Evolutionary conservation across 805 yeast genomes (phyloP), one percentile per base, ranked within the genome.

Genomic region (Nakazawaea ishiwadae): DNA sequence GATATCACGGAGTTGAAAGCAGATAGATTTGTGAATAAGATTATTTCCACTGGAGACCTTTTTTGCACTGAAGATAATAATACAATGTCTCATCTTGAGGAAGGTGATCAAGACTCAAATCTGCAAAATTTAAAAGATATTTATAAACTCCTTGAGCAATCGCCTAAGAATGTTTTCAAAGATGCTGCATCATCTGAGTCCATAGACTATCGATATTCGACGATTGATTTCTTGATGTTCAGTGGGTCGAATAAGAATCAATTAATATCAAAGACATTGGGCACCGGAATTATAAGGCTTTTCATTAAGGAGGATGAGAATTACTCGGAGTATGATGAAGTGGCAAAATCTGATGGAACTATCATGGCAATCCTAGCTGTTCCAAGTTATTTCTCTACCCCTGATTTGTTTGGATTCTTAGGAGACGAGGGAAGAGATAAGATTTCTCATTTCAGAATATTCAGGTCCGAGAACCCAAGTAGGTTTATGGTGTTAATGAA

Each of bases 351-450:
- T 0, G 83, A 80, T 53, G 79, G 73, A 27, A 75, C 88, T 1
- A 82, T 84, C 63, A 76, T 86, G 4, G 79, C 91, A 1, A 84
- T 88, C 15, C 59, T 88, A n/a, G 89, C 95, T 0, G 81, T 89
- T 0, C 97, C 97, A 0, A 79, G 84, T 9, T 90, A 89, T 56
- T 82, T 89, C 59, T 81, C 95, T 0, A 85, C 91, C 0, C 82
- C 88, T 18, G 96, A 89, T 52, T 56, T 90, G 18, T 58, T 89
- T 4, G 95, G 91, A 4, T 89, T 82, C 55, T 74, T 90, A 9
- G 95, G 95, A 18, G 81, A 81, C 35, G 62, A 68, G 1, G 69
- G 73, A 21, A 60, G 75, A 47, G 68, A 69, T 9, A 58, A 65
- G 19, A 73, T 86, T 1, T 71, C 89, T 0, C 93, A 88, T 62